phyloP scores from a whole-genome alignment of 805 yeast species.

The Hanseniaspora meyeri region DNA sequence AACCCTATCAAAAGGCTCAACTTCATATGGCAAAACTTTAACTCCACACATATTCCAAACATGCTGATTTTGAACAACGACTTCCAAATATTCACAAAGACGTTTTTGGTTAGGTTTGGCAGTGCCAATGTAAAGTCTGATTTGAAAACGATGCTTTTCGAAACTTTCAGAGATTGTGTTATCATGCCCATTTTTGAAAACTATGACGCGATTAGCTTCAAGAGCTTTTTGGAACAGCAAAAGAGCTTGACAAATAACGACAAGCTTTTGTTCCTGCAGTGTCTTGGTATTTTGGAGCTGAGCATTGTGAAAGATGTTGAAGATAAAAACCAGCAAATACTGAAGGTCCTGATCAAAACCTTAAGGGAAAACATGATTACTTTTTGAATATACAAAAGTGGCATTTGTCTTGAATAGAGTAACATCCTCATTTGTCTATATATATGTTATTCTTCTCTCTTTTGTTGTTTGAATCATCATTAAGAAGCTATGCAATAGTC shows the following conservation, averaged over 20 bases:
- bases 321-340: slow-evolving; percentile 44
- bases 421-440: background rate
- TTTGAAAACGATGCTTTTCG: slow-evolving; percentile 32
- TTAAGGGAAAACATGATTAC: slow-evolving; percentile 27
- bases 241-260: slow-evolving; percentile 32
- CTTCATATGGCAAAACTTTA: slow-evolving; percentile 46
- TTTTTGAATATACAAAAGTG: background rate
- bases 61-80: slow-evolving; percentile 53
- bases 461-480: background rate
- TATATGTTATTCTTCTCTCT: background rate
- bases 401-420: background rate
- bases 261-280: slow-evolving; percentile 40
- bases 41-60: slow-evolving; percentile 42
- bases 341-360: slow-evolving; percentile 39
- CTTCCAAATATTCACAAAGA: slow-evolving; percentile 26
- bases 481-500: slow-evolving; percentile 51
- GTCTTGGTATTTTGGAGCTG: slow-evolving; percentile 40
- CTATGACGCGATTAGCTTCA: slow-evolving; percentile 26
- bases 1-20: slow-evolving; percentile 29
- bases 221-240: slow-evolving; percentile 26
- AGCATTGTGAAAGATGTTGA: slow-evolving; percentile 32
- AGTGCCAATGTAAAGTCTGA: slow-evolving; percentile 14
- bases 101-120: slow-evolving; percentile 23
- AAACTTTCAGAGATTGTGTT: slow-evolving; percentile 41
- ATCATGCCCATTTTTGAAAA: slow-evolving; percentile 42